Base-by-base conservation (phyloP, 2,329 filamentous ascomycete genomes). In the Fusarium sp. region DNA sequence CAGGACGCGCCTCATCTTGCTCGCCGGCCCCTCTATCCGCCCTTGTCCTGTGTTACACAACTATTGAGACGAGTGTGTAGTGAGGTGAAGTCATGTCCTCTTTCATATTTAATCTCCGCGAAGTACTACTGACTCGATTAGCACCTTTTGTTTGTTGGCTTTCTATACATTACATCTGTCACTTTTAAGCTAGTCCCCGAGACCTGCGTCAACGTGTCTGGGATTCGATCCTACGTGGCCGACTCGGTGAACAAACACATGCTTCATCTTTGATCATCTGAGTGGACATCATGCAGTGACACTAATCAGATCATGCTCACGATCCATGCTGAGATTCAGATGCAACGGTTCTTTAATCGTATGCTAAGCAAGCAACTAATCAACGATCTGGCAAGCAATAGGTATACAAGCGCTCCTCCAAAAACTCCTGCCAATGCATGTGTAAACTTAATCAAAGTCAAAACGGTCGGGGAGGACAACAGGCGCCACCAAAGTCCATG, bases 401-500 rank as follows among this genome's bases (percentile, higher is more conserved):
- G 56, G 54, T 51, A 63, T 47, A 49, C 51, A 65, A 63, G 61
- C 62, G 63, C 57, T 68, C 62, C 56, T 24, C 28, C 17, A 34
- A 38, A 52, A 73, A 67, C 65, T 59, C 69, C 66, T 44, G 26
- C 43, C 44, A 57, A 71, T 63, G 54, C 58, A 59, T 47, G 47
- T 45, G 23, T 23, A 3, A 59, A 32, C 24, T 48, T 54, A 77
- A 30, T 80, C 82, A 70, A 84, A 82, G 47, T 93, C 93, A 76
- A 97, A 97, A 49, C 95, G 86, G 72, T 97, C 94, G 4, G 95
- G 94, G 73, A 97, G 78, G 43, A 96, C 80, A 36, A 96, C 85
- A 4, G 96, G 96, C 43, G 96, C 96, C 42, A 97, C 84, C 72
- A 99, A 79, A 19, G 93, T 97, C 96, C 96, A 99, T 26, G 89